Percentiles rank a stretch among this genome's conserved stretches.
Evolutionary conservation across 2,329 filamentous ascomycete species (phyloP).

Genomic region (Colletotrichum australisinense): DNA sequence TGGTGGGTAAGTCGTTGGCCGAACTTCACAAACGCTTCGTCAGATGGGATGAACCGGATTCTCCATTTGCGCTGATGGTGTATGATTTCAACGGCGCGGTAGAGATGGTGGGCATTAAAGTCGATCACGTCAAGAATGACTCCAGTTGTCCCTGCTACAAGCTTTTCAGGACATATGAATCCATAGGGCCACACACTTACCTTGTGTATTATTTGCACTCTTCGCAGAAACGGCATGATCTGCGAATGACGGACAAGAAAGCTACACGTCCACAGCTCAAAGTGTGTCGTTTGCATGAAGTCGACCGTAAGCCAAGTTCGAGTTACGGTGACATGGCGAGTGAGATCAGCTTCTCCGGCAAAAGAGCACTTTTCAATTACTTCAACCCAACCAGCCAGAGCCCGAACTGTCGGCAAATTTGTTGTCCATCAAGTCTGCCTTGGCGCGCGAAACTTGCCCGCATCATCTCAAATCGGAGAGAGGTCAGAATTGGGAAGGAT

Average conservation of each 20-base stretch:
- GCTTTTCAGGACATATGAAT: background rate
- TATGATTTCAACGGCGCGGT: background rate
- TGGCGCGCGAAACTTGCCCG: background rate
- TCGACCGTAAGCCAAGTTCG: background rate
- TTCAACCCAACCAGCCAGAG: background rate
- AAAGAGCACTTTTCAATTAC: background rate
- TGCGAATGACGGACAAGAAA: too few species aligned
- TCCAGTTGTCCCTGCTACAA: background rate
- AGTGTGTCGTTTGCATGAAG: background rate
- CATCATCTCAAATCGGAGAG: background rate
- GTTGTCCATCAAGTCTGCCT: background rate
- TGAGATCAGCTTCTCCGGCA: too few species aligned
- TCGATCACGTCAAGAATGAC: background rate
- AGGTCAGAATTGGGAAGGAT: background rate
- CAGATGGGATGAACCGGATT: background rate
- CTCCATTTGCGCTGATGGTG: background rate
- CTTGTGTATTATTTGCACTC: too few species aligned
- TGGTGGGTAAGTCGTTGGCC: background rate
- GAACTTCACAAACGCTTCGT: background rate
- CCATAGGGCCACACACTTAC: too few species aligned
- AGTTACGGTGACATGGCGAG: rapidly evolving
- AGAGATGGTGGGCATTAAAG: background rate
- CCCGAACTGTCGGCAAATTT: background rate
- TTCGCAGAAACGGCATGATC: too few species aligned
- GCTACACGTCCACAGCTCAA: background rate